These are phyloP conservation scores for Mucor indicus DNA, from an alignment of 371 early-diverging fungal species.

Conservation along the genomic window DNA sequence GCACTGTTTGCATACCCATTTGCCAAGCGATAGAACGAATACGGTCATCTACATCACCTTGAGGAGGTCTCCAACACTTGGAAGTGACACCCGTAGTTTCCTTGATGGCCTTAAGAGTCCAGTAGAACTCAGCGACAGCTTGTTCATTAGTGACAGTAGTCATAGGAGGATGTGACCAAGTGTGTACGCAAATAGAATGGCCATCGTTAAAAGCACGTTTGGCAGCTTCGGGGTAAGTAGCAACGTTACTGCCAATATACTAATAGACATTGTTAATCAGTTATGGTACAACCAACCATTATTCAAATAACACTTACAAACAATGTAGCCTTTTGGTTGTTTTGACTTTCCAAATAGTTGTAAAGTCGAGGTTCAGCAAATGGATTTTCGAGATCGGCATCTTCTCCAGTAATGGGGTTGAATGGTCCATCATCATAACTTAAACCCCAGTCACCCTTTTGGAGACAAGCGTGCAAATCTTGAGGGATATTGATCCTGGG, in stretches of 20 bases:
- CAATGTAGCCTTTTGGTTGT: constrained; percentile 15
- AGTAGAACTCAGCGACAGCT: constrained; percentile 54
- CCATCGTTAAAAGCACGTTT: constrained; percentile 41
- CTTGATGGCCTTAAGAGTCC: constrained; percentile 47
- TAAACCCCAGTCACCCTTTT: constrained; percentile 42
- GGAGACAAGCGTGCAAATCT: constrained; percentile 34
- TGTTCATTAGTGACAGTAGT: constrained; percentile 47
- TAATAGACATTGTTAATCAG: too few relatives aligned
- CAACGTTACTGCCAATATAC: constrained; percentile 44
- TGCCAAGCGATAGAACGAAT: constrained; percentile 48
- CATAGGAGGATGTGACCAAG: constrained; percentile 57
- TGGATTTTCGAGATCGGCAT: constrained; percentile 6
- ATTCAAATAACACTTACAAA: constrained; percentile 15
- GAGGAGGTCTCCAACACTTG: constrained; percentile 52
- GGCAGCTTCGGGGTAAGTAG: constrained; percentile 36
- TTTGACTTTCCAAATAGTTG: constrained; percentile 30
- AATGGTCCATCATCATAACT: constrained; percentile 45
- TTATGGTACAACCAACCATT: too few relatives aligned
- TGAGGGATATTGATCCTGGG: constrained; percentile 34
- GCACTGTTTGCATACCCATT: constrained; percentile 37
- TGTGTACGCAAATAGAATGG: constrained; percentile 46
- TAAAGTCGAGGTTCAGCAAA: constrained; percentile 36
- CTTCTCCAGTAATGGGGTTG: constrained; percentile 15
- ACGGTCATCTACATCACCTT: constrained; percentile 50
- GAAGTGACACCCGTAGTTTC: constrained; percentile 49